Conservation (phyloP, 75 land plant species). For the Sequoia sempervirens region DNA sequence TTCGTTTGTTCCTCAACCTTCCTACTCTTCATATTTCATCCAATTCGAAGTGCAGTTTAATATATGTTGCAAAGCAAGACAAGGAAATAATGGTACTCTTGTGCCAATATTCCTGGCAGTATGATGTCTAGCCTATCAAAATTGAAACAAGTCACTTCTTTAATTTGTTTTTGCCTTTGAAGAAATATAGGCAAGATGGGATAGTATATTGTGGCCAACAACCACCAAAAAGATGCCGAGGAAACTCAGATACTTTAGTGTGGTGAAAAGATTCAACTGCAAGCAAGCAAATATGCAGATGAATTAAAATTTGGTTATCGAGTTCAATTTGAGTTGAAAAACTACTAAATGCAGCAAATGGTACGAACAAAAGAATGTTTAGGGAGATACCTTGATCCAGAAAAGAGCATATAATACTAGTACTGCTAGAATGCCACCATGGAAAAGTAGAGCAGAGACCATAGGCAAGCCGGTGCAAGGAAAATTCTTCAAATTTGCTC, state of each 20-base stretch:
- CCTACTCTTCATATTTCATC: background rate
- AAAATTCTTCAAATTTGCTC: slow-evolving; percentile 71
- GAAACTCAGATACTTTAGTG: slow-evolving; percentile 66
- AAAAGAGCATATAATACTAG: slow-evolving; percentile 71
- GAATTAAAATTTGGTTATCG: background rate
- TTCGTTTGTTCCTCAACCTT: background rate
- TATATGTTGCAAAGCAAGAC: background rate
- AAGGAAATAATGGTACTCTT: background rate
- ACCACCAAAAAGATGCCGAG: slow-evolving; percentile 62
- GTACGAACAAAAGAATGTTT: background rate
- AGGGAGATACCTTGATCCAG: slow-evolving; percentile 82
- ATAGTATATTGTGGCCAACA: slow-evolving; percentile 74
- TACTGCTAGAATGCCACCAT: slow-evolving; percentile 71
- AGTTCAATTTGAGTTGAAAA: background rate
- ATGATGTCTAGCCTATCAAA: background rate
- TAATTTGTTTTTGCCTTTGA: slow-evolving; percentile 36
- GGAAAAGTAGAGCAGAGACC: slow-evolving; percentile 66
- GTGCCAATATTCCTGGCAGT: background rate
- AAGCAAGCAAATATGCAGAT: background rate
- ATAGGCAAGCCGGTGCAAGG: slow-evolving; percentile 64
- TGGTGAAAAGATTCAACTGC: slow-evolving; percentile 90
- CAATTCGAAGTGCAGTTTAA: background rate
- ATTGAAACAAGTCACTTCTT: background rate
- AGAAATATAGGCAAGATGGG: slow-evolving; percentile 60
- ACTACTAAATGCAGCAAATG: background rate